Evolutionary conservation across 345 rosid species (phyloP).

Genomic region (Noccaea caerulescens): DNA sequence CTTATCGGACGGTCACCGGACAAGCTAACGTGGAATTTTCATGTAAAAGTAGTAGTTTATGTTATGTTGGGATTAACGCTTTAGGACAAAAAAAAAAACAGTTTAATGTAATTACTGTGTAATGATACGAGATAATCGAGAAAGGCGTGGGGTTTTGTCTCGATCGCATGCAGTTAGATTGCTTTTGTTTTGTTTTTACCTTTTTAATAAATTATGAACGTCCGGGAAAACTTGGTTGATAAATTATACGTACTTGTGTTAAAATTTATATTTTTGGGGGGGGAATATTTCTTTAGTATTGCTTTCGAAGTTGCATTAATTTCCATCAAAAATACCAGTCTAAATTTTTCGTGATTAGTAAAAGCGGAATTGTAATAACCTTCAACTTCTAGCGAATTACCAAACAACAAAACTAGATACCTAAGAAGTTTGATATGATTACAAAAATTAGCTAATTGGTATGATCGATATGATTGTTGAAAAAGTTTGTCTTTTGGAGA

Average conservation of each 20-base stretch:
- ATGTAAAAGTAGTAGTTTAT: background rate
- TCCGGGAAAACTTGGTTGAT: background rate
- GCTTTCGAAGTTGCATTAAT: background rate
- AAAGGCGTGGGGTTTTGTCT: constrained; percentile 44
- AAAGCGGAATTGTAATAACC: background rate
- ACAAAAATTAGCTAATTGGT: background rate
- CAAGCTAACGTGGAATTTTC: constrained; percentile 32
- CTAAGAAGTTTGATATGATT: background rate
- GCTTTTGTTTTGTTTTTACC: constrained; percentile 19
- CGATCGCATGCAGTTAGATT: constrained; percentile 39
- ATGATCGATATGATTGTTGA: constrained; percentile 12
- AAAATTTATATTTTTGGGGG: background rate
- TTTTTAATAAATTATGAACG: background rate
- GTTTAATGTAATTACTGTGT: constrained; percentile 35
- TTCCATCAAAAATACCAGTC: background rate
- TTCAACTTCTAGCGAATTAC: background rate
- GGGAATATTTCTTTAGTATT: background rate
- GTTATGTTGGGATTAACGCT: constrained; percentile 9
- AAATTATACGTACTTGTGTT: background rate
- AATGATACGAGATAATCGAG: constrained; percentile 43
- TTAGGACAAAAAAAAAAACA: constrained; percentile 13
- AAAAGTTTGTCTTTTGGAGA: constrained; percentile 18
- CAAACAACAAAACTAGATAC: background rate
- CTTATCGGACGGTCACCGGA: constrained; percentile 44
- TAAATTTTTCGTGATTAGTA: background rate